Evolutionary conservation across 23 red algal genomes (phyloP).

Genomic region (Gracilaria vermiculophylla): DNA sequence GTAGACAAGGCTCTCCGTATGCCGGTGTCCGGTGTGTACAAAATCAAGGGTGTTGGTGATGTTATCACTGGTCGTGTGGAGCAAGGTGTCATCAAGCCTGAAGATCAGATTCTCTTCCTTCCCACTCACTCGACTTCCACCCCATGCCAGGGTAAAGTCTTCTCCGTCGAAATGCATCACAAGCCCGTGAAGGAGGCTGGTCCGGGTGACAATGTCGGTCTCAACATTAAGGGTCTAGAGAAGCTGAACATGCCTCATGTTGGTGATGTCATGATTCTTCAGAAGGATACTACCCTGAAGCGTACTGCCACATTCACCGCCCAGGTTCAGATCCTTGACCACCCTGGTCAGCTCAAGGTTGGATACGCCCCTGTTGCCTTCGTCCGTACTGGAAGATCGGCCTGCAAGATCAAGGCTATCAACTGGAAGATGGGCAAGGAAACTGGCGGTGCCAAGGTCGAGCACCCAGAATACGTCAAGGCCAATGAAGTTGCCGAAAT

Average conservation of each 20-base stretch:
- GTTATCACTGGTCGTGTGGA: constrained; percentile 98
- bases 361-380: constrained; percentile 94
- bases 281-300: constrained; percentile 83
- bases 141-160: constrained; percentile 76
- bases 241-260: constrained; percentile 90
- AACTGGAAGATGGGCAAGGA: constrained; percentile 94
- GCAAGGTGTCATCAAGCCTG: constrained; percentile 92
- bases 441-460: constrained; percentile 90
- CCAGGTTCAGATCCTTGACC: constrained; percentile 96
- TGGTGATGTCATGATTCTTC: constrained; percentile 87
- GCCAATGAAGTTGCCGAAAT: constrained; percentile 96
- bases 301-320: constrained; percentile 75
- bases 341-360: constrained; percentile 94
- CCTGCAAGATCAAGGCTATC: constrained; percentile 92
- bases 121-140: constrained; percentile 84
- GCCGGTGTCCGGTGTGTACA: constrained; percentile 98
- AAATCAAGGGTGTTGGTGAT: constrained; percentile 98
- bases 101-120: constrained; percentile 87
- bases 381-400: constrained; percentile 89
- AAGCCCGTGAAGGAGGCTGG: constrained; percentile 82
- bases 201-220: constrained; percentile 98
- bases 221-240: constrained; percentile 97
- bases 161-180: constrained; percentile 99
- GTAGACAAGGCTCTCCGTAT: constrained; percentile 64
- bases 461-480: constrained; percentile 93